Base-by-base conservation (phyloP, 768 basidiomycete species). In the Mycena polygramma region DNA sequence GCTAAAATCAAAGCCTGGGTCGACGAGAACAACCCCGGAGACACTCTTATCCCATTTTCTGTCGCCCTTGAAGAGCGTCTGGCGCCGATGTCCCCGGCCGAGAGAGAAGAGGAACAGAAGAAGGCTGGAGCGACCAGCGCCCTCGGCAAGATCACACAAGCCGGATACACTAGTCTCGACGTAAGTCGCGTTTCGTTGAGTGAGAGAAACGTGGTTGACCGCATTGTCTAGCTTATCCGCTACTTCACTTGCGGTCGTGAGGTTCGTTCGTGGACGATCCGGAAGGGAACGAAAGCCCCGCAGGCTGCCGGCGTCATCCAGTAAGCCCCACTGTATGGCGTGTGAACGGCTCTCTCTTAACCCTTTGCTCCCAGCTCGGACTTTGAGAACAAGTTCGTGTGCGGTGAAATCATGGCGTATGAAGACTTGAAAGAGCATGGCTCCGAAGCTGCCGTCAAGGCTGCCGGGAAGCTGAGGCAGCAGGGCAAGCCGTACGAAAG, bases 181-280 rank as follows among this genome's bases (percentile, higher is more conserved):
- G 92, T 96, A 67, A 66, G 89, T 85, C 35, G 4, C 55, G 2
- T 41, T 52, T 70, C n/a, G 7, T 30, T 5, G 22, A 41, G 37
- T 20, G 15, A 45, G 15, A 45, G 4, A 2, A 22, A 51, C 36
- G 6, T 26, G 59, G 54, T 45, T 43, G 55, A 57, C 36, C 59
- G 14, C 20, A n/a, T n/a, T 7, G 30, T 67, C 30, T 73, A 96
- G 92, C 88, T 98, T 59, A 97, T 97, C 76, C 93, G 94, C 19
- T 98, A 98, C 85, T 98, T 98, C 84, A 99, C 98, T n/a, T 97
- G 95, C 77, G 98, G 98, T 14, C 97, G 93, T 74, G 97, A 98
- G 83, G 96, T 98, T 10, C 93, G 98, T 61, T 97, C 97, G 10
- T 99, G 98, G 98, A 99, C 97, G 1, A 95, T 99, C 78, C 87